Evolutionary conservation across 1,284 basidiomycete species (phyloP).

Genomic region (Ustilago curta): DNA sequence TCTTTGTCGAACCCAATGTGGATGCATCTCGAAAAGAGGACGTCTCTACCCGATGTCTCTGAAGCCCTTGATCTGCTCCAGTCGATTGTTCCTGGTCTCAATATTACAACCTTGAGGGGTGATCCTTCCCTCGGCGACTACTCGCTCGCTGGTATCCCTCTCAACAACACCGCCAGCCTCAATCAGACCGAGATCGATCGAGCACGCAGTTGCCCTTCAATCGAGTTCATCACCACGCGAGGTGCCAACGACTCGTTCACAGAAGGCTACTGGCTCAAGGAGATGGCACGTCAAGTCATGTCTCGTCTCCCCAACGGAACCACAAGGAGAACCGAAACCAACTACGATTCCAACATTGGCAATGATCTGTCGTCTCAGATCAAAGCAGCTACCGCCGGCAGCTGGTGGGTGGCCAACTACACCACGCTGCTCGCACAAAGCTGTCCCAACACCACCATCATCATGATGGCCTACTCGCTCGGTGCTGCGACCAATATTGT

Average conservation of each 20-base stretch:
- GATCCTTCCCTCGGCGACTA: constrained; percentile 17
- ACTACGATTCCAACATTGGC: constrained; percentile 32
- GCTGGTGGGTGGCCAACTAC: constrained; percentile 33
- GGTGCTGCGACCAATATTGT: constrained; percentile 24
- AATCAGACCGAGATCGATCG: constrained; percentile 26
- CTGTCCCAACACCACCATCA: constrained; percentile 37
- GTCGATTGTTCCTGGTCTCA: constrained; percentile 34
- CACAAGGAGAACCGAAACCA: constrained; percentile 23
- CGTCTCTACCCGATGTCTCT: constrained; percentile 17
- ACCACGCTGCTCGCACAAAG: constrained; percentile 28
- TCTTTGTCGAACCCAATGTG: constrained; percentile 19
- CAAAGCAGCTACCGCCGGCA: constrained; percentile 18
- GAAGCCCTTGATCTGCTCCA: constrained; percentile 9
- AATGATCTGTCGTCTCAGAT: constrained; percentile 24
- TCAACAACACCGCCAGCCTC: constrained; percentile 40
- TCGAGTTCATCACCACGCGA: constrained; percentile 37
- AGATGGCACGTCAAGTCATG: constrained; percentile 35
- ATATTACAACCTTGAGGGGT: constrained; percentile 11
- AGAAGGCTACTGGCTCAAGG: constrained; percentile 31
- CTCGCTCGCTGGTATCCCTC: constrained; percentile 16
- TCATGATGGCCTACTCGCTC: constrained; percentile 39
- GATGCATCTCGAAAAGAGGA: constrained; percentile 25
- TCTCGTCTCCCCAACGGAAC: constrained; percentile 23
- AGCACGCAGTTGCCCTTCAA: constrained; percentile 21
- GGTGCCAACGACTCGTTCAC: constrained; percentile 33